Evolutionary conservation across 1,284 basidiomycete genomes (phyloP), one percentile per base, ranked within the genome.

Genomic region (Ganoderma lucidum): DNA sequence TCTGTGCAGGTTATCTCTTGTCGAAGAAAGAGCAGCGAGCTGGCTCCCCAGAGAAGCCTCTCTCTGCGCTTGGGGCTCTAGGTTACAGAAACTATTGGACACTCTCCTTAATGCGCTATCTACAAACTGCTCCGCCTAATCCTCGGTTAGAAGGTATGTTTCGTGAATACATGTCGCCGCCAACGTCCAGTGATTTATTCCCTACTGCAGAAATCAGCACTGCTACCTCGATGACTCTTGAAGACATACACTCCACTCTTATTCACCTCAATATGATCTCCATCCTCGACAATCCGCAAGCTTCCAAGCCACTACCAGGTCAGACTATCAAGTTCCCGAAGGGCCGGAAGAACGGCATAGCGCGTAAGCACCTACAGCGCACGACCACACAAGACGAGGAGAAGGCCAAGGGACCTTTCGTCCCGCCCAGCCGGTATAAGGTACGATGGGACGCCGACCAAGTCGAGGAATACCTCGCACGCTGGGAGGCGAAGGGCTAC

Each of bases 51-150:
- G 97, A 98, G 80, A 95, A 96, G 76, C 97, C 97, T 6, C 87
- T 98, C 15, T 97, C 96, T 35, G 92, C 90, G 37, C 87, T 98
- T 28, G 97, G 97, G 41, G 92, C 94, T 14, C 84, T 98, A 63
- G 94, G 96, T 41, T 99, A 99, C 82, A 92, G 88, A 80, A 96
- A 93, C 74, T 99, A 99, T 79, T 99, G 98, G 98, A 96, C 92
- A 14, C 83, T 97, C 62, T 87, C 96, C n/a, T 81, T 99, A 65
- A 96, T 96, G 88, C 87, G 92, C 66, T 96, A 91, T 80, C 86
- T 98, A 64, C 84, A 83, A 62, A 86, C 84, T 14, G 88, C 90
- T 8, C 85, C 90, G n/a, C 83, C 83, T 45, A 83, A 86, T 63
- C 87, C 91, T 32, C 86, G 86, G 39, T 82, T 98, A 63, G 92